Conservation (phyloP, 164 flowering plant species). For the Stephania yunnanensis region DNA sequence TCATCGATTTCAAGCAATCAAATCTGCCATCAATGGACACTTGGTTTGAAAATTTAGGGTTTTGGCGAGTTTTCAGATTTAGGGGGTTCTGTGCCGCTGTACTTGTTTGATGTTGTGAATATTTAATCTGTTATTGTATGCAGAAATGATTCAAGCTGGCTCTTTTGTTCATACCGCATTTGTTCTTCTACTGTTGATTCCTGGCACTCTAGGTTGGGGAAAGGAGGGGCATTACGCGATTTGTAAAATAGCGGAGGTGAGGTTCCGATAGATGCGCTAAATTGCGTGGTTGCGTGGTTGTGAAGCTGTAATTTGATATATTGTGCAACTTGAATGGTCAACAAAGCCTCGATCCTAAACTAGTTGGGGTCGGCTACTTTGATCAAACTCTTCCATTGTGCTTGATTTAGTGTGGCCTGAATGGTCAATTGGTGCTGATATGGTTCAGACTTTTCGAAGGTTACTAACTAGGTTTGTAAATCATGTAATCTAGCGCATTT, state of each 20-base stretch:
- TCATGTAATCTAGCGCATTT: too few relatives aligned
- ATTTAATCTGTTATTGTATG: not conserved
- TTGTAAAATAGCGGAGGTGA: slow-evolving; percentile 94
- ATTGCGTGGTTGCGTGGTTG: not conserved
- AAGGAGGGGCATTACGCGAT: slow-evolving; percentile 77
- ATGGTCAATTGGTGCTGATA: too few relatives aligned
- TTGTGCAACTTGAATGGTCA: not conserved
- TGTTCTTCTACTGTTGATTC: slow-evolving; percentile 36
- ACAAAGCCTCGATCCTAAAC: too few relatives aligned
- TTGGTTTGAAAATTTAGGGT: not conserved
- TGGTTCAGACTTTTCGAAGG: too few relatives aligned
- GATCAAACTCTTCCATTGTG: too few relatives aligned
- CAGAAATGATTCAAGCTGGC: slow-evolving; percentile 26
- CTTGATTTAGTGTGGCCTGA: too few relatives aligned
- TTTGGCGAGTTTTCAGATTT: not conserved
- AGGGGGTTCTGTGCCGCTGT: not conserved
- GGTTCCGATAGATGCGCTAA: not conserved
- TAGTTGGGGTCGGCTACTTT: too few relatives aligned
- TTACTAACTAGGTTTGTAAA: not conserved
- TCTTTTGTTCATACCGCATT: slow-evolving; percentile 29
- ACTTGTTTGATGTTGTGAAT: not conserved
- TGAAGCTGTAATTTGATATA: slow-evolving; percentile 1
- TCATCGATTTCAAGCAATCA: too few relatives aligned
- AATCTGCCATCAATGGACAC: not conserved
- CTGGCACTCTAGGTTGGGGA: slow-evolving; percentile 73